Evolutionary conservation across 1,284 basidiomycete species (phyloP).

Genomic region (Moesziomyces sp.): DNA sequence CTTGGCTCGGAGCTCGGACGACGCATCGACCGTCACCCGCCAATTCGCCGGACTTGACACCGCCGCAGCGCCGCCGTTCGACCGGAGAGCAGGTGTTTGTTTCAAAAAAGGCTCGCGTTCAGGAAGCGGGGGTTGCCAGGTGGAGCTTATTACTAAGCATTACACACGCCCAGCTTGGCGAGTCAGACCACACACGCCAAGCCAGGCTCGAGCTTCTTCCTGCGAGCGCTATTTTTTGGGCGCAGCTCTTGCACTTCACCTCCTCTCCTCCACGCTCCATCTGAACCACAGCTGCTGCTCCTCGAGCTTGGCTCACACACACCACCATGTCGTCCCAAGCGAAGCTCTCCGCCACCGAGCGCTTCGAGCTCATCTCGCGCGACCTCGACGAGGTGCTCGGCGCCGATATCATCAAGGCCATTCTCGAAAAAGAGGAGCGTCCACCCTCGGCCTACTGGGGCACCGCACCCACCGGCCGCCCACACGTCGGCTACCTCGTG

Average conservation of each 20-base stretch:
- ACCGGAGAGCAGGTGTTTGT: too few relatives aligned
- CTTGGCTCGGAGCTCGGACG: too few relatives aligned
- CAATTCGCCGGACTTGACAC: too few relatives aligned
- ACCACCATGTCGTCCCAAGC: slow-evolving; percentile 34
- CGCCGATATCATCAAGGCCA: slow-evolving; percentile 81
- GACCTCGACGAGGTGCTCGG: slow-evolving; percentile 89
- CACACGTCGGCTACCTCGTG: slow-evolving; percentile 95
- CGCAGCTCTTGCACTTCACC: neutral
- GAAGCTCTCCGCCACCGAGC: slow-evolving; percentile 71
- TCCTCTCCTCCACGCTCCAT: neutral
- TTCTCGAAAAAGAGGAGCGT: slow-evolving; percentile 75
- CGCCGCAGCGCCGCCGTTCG: too few relatives aligned
- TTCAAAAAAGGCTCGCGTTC: too few relatives aligned
- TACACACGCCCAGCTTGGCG: neutral
- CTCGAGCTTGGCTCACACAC: neutral
- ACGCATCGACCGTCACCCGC: too few relatives aligned
- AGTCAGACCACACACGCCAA: slow-evolving; percentile 11
- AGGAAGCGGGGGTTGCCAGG: too few relatives aligned
- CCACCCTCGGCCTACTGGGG: slow-evolving; percentile 72
- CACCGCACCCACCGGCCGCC: slow-evolving; percentile 91
- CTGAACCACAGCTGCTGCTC: slow-evolving; percentile 1
- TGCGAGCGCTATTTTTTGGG: neutral
- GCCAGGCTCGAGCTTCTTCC: slow-evolving; percentile 13
- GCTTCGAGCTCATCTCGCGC: slow-evolving; percentile 86
- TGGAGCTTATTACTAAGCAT: slow-evolving; percentile 7